Evolutionary conservation across 2,329 filamentous ascomycete species (phyloP).

Genomic region (Stachybotrys elegans): DNA sequence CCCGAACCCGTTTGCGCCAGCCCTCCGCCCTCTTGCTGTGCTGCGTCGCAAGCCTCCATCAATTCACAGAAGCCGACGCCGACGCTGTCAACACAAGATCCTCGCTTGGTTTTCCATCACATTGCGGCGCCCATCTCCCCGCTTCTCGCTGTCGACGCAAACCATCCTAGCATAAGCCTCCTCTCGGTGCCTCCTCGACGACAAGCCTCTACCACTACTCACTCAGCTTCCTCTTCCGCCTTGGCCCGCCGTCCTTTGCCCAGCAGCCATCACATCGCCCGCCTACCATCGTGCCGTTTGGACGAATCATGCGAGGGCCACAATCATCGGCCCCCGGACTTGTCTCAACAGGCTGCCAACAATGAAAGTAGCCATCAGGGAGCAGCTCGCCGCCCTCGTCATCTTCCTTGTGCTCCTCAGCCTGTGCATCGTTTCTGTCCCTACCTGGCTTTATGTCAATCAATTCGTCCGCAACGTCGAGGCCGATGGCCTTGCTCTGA

Average conservation of each 20-base stretch:
- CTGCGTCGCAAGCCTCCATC: too few relatives aligned
- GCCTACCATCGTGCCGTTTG: conserved; percentile 12
- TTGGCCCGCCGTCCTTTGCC: neutral
- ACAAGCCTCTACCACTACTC: too few relatives aligned
- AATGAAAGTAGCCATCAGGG: conserved; percentile 83
- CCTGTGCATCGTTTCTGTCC: conserved; percentile 73
- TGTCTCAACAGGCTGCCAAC: conserved; percentile 19
- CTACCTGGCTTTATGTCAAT: conserved; percentile 61
- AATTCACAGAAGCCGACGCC: too few relatives aligned
- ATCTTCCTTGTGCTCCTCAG: conserved; percentile 68
- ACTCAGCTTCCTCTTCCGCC: neutral
- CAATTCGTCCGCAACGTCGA: conserved; percentile 47
- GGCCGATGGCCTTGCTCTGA: conserved; percentile 63
- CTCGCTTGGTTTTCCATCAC: too few relatives aligned
- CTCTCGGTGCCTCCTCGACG: too few relatives aligned
- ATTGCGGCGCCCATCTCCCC: too few relatives aligned
- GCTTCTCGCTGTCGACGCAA: neutral
- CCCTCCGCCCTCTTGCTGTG: too few relatives aligned
- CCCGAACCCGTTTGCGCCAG: too few relatives aligned
- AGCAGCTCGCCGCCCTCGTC: conserved; percentile 80
- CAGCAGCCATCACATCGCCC: conserved; percentile 7
- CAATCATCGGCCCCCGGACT: conserved; percentile 11
- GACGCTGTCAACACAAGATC: too few relatives aligned
- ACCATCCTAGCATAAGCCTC: neutral
- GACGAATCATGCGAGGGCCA: conserved; percentile 24